Conservation (phyloP, 306 rosid genomes). For the Calophaca sinica region DNA sequence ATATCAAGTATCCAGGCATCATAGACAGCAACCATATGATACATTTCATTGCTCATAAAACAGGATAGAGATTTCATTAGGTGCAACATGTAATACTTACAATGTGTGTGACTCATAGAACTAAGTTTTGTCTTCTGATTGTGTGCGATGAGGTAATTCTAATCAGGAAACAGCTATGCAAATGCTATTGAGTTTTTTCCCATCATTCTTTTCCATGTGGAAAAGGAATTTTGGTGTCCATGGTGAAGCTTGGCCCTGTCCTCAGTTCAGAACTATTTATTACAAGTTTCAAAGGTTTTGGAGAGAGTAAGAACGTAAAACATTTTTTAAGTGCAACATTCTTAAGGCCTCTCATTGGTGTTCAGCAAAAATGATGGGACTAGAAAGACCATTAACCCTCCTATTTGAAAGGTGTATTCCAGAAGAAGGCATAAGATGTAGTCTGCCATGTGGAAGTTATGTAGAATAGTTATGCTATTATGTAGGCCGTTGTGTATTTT, state of each 20-base stretch:
- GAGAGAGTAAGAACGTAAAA: neutral
- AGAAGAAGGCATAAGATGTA: too few relatives aligned
- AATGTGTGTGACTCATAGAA: constrained; percentile 15
- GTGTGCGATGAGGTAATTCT: neutral
- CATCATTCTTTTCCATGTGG: constrained; percentile 1
- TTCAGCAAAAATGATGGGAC: neutral
- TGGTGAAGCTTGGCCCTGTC: neutral
- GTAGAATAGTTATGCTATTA: too few relatives aligned
- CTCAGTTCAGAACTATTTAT: neutral
- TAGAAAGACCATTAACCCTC: too few relatives aligned
- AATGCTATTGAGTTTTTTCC: neutral
- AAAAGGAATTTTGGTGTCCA: neutral
- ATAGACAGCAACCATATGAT: constrained; percentile 7
- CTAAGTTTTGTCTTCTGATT: neutral
- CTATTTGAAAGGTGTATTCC: too few relatives aligned
- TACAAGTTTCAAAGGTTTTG: neutral
- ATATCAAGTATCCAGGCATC: constrained; percentile 1
- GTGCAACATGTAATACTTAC: constrained; percentile 4
- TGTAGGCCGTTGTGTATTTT: too few relatives aligned
- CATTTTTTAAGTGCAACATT: neutral
- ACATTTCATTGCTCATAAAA: constrained; percentile 36
- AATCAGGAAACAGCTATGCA: neutral
- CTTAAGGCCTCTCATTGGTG: neutral
- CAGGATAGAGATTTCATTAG: neutral
- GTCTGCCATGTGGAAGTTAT: too few relatives aligned